Evolutionary conservation across 345 rosid genomes (phyloP).

Genomic region (Raphanus sativus): DNA sequence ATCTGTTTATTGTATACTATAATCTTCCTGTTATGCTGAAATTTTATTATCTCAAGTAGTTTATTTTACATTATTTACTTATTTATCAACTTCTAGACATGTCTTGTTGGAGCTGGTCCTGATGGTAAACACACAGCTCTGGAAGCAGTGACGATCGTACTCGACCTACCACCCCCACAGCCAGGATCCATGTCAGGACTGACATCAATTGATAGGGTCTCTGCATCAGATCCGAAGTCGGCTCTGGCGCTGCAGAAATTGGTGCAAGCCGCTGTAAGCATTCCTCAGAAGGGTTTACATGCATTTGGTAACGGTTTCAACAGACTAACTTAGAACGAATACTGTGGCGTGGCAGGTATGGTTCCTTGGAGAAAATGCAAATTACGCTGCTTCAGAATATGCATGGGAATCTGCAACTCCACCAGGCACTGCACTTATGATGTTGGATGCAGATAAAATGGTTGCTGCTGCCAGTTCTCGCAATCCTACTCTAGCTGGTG

Average conservation of each 20-base stretch:
- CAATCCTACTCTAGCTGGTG: slow-evolving; percentile 96
- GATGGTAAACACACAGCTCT: slow-evolving; percentile 95
- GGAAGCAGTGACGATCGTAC: slow-evolving; percentile 99
- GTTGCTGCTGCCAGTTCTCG: slow-evolving; percentile 99
- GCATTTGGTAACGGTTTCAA: slow-evolving; percentile 11
- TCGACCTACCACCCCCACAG: slow-evolving; percentile 97
- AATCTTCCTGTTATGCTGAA: slow-evolving; percentile 13
- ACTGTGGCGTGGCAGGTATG: slow-evolving; percentile 70
- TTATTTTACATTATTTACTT: slow-evolving; percentile 2
- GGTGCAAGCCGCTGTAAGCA: slow-evolving; percentile 98
- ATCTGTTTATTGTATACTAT: background rate
- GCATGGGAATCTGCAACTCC: slow-evolving; percentile 99
- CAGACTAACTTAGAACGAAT: slow-evolving; percentile 11
- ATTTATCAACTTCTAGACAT: slow-evolving; percentile 57
- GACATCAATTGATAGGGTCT: slow-evolving; percentile 85
- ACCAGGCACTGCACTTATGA: slow-evolving; percentile 99
- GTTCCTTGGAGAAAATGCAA: slow-evolving; percentile 99
- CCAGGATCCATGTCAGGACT: slow-evolving; percentile 93
- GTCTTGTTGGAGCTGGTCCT: slow-evolving; percentile 99
- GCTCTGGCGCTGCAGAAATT: slow-evolving; percentile 93
- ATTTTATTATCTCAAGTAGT: background rate
- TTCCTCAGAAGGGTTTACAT: slow-evolving; percentile 24
- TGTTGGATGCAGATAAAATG: slow-evolving; percentile 99
- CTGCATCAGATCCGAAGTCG: slow-evolving; percentile 98
- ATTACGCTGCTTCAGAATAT: slow-evolving; percentile 99